Evolutionary conservation across 2,329 filamentous ascomycete species (phyloP).

Genomic region (Chaetomiaceae sp.): DNA sequence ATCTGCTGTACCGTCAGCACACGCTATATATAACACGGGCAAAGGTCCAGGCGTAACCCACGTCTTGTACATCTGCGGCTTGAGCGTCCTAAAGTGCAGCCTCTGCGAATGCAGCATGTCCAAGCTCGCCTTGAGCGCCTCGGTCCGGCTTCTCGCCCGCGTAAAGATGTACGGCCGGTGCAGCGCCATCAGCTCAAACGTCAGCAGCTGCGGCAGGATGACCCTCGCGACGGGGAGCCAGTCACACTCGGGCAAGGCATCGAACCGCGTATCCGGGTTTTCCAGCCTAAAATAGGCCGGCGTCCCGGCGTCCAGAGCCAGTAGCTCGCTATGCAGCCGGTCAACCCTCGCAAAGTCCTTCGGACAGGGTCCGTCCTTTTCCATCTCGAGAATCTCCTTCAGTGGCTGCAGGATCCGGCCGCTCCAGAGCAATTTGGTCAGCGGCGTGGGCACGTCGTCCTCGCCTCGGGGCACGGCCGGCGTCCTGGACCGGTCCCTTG

Average conservation of each 20-base stretch:
- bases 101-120: constrained; percentile 53
- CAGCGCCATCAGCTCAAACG: constrained; percentile 55
- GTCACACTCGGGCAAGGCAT: constrained; percentile 46
- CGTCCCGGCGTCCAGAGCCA: constrained; percentile 44
- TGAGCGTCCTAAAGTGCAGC: constrained; percentile 44
- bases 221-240: constrained; percentile 49
- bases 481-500: constrained; percentile 43
- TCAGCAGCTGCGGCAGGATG: constrained; percentile 44
- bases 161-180: constrained; percentile 61
- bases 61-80: constrained; percentile 49
- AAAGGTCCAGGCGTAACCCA: too few species aligned
- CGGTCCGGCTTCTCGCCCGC: constrained; percentile 47
- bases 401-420: constrained; percentile 46
- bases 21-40: too few species aligned
- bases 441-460: constrained; percentile 52
- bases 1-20: constrained; percentile 31
- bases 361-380: constrained; percentile 52
- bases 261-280: constrained; percentile 55
- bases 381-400: constrained; percentile 51
- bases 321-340: constrained; percentile 47
- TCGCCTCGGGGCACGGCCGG: constrained; percentile 46
- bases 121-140: constrained; percentile 53
- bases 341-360: constrained; percentile 53
- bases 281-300: constrained; percentile 51
- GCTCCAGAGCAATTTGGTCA: constrained; percentile 51